Percentiles rank a stretch among this genome's conserved stretches.
Conservation (phyloP, 1,284 basidiomycete species). For the Schizophyllum commune region DNA sequence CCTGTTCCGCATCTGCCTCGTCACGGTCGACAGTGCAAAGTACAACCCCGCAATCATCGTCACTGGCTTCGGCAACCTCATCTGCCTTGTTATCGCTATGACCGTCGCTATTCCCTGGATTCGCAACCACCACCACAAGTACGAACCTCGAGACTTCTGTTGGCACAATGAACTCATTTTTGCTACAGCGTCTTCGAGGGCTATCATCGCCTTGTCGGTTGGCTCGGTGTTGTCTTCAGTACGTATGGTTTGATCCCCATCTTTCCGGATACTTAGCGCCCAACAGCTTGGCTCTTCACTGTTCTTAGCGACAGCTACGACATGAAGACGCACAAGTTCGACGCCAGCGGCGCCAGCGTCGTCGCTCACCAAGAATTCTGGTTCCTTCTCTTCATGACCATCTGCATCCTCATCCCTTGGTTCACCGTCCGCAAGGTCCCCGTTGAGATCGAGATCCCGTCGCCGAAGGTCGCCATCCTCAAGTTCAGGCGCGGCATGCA, state of each 20-base stretch:
- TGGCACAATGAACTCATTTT: constrained; percentile 1
- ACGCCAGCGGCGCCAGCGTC: constrained; percentile 45
- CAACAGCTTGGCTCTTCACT: constrained; percentile 54
- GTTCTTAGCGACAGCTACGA: constrained; percentile 63
- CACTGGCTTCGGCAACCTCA: constrained; percentile 49
- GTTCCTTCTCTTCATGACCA: constrained; percentile 66
- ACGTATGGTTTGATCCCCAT: constrained; percentile 14
- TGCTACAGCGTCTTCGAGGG: constrained; percentile 52
- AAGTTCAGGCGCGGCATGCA: constrained; percentile 67
- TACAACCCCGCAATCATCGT: constrained; percentile 50
- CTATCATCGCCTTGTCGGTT: constrained; percentile 64
- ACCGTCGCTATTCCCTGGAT: constrained; percentile 62
- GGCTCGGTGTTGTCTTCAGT: constrained; percentile 53
- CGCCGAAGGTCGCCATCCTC: constrained; percentile 58
- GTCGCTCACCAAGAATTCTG: constrained; percentile 70
- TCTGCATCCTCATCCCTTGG: constrained; percentile 68
- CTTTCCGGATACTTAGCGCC: background rate
- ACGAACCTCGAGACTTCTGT: constrained; percentile 15
- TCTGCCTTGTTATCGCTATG: constrained; percentile 49
- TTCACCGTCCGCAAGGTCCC: constrained; percentile 63
- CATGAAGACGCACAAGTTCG: constrained; percentile 47
- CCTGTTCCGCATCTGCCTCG: constrained; percentile 44
- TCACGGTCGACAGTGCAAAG: constrained; percentile 45
- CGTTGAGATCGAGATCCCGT: constrained; percentile 69
- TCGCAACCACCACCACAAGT: constrained; percentile 64